Percentiles rank a stretch among this genome's conserved stretches.
These are phyloP conservation scores for Crithidia thermophila DNA, from an alignment of 208 protist genomes.

Conservation along the genomic window DNA sequence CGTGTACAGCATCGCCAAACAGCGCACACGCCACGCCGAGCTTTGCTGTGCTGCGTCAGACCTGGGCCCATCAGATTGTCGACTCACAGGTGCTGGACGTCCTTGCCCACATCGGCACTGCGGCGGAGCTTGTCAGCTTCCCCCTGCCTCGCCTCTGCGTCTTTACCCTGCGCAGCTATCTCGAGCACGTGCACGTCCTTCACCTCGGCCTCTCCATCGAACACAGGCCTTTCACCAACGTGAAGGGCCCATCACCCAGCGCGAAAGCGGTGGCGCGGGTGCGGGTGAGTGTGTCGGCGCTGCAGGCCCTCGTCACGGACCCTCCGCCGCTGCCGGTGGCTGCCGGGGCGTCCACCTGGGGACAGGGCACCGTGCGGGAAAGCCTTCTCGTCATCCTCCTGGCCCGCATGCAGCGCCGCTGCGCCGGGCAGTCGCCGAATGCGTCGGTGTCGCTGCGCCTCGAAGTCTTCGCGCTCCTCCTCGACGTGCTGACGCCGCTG, in stretches of 20 bases:
- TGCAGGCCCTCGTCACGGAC: conserved; percentile 11
- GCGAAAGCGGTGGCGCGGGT: background rate
- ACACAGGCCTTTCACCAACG: background rate
- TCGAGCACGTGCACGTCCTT: conserved; percentile 15
- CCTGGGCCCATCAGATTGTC: conserved; percentile 15
- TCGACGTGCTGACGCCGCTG: background rate
- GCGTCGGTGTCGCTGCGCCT: conserved; percentile 11
- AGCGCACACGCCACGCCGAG: background rate
- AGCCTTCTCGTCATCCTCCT: conserved; percentile 15
- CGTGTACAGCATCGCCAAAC: background rate
- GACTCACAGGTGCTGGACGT: conserved; percentile 29
- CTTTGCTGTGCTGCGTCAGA: background rate
- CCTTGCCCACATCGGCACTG: conserved; percentile 19
- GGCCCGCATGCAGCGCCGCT: conserved; percentile 25
- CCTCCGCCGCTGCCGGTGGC: background rate
- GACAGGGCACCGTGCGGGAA: conserved; percentile 4
- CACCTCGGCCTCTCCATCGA: background rate
- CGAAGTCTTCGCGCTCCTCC: conserved; percentile 15
- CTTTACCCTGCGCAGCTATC: conserved; percentile 24
- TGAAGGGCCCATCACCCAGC: too few species aligned
- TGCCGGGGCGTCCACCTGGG: conserved; percentile 5
- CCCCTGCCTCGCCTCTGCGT: conserved; percentile 17
- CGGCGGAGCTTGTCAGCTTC: conserved; percentile 16
- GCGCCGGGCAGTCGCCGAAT: conserved; percentile 17
- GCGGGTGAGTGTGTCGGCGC: background rate